Conservation (phyloP, 805 yeast species). For the Saccharomycopsis javanensis region DNA sequence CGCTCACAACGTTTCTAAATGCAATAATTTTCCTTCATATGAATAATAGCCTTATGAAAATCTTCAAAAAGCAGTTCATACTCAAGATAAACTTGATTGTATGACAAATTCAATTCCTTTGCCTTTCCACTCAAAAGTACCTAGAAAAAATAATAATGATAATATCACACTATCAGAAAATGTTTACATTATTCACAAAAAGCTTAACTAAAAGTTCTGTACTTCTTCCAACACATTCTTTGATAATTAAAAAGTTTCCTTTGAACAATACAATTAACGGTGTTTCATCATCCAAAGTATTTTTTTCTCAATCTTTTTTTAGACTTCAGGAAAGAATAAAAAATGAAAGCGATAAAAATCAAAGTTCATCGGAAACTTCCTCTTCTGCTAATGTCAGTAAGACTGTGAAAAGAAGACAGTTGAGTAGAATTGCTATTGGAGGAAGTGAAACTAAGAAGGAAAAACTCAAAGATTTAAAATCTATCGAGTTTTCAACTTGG, state of each 20-base stretch:
- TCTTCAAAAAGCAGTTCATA: no score
- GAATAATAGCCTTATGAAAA: no score
- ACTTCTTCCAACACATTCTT: not conserved
- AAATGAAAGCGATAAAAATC: not conserved
- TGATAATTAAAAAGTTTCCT: not conserved
- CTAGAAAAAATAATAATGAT: no score
- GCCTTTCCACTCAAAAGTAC: no score
- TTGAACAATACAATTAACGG: not conserved
- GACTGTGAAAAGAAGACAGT: conserved; percentile 42
- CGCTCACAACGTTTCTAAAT: no score
- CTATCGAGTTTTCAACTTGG: conserved; percentile 76
- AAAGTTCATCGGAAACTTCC: not conserved
- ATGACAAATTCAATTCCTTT: no score
- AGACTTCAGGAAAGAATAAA: not conserved
- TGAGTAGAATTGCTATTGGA: conserved; percentile 76
- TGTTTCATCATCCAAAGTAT: not conserved
- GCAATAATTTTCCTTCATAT: no score
- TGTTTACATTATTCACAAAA: not conserved
- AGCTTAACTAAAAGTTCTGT: not conserved
- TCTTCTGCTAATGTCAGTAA: not conserved
- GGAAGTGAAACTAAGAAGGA: conserved; percentile 31
- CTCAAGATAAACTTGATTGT: no score
- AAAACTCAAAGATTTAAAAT: conserved; percentile 30
- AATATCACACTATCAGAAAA: not conserved
- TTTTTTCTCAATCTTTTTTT: not conserved